Evolutionary conservation across 176 grass and related monocot genomes (phyloP).

Genomic region (Oryza longistaminata): DNA sequence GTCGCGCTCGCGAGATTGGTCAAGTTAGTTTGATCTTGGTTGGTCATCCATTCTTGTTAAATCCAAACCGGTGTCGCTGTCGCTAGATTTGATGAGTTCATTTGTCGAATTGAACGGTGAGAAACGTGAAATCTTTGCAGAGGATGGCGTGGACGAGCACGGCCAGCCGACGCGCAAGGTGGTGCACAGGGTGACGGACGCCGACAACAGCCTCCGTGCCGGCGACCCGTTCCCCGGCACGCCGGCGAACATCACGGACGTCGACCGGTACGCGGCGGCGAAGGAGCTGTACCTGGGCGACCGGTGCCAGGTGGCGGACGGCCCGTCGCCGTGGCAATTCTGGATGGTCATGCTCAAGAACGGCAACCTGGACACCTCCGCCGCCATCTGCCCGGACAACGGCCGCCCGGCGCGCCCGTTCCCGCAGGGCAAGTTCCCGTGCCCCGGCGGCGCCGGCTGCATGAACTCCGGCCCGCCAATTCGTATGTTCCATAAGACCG

Average conservation of each 20-base stretch:
- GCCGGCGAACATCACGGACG: slow-evolving; percentile 38
- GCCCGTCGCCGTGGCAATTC: slow-evolving; percentile 71
- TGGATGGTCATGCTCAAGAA: slow-evolving; percentile 99
- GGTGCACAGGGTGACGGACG: slow-evolving; percentile 59
- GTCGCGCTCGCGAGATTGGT: no score
- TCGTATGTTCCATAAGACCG: slow-evolving; percentile 80
- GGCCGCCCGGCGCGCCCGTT: slow-evolving; percentile 68
- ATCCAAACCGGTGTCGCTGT: not conserved
- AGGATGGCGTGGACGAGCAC: not conserved
- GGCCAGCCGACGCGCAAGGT: slow-evolving; percentile 40
- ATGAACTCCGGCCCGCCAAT: no score
- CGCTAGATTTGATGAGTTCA: not conserved
- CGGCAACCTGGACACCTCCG: slow-evolving; percentile 81
- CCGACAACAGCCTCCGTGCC: slow-evolving; percentile 64
- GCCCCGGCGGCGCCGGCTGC: slow-evolving; percentile 78
- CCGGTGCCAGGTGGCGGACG: slow-evolving; percentile 65
- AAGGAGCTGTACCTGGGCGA: slow-evolving; percentile 86
- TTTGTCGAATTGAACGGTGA: not conserved
- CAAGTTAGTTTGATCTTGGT: no score
- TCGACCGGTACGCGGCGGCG: slow-evolving; percentile 59
- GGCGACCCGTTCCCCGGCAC: slow-evolving; percentile 46
- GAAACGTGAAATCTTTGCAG: not conserved
- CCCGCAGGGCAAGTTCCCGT: slow-evolving; percentile 66
- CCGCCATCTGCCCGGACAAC: slow-evolving; percentile 65
- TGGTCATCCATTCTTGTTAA: no score